Base-by-base conservation (phyloP, 2,329 filamentous ascomycete genomes). In the Fusarium sp. region DNA sequence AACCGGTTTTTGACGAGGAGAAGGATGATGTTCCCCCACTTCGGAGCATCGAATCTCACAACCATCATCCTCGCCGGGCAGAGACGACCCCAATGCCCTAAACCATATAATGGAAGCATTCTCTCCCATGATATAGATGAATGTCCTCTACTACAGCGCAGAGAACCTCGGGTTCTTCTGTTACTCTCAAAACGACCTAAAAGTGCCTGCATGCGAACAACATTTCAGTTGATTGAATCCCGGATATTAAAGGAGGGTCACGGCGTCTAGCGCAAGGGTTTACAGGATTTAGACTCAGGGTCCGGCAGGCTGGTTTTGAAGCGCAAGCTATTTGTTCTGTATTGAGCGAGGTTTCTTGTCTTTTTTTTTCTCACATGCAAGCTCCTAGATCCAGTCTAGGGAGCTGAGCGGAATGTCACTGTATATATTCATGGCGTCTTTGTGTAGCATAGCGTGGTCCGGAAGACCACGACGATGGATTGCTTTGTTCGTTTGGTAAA, bases 1-100 rank as follows among this genome's bases (percentile, higher is more conserved):
- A 78, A 31, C 77, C 77, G 7, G 61, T 61, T 8, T 57, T 48
- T 10, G 76, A 78, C 4, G 72, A 77, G 15, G 77, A 77, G 7
- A 74, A 68, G 18, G 74, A 73, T 27, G 72, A 75, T 18, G 57
- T 79, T 30, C 67, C 73, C 27, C 75, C 73, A 2, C 47, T 78
- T 3, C 69, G 71, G 13, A 73, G 73, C 57, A 70, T 73, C 1
- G 71, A 66, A 16, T 77, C 76, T 16, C 65, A 72, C 39, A 58
- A 68, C 31, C 52, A 68, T 52, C 73, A 73, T n/a, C 76, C 75
- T 39, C 66, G 70, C 31, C 76, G 76, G 54, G 71, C 73, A 23
- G 72, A 77, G 13, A 78, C 74, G 9, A 61, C 65, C 10, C 76
- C 77, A 3, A 68, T 68, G 39, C 67, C 70, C 23, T 75, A 76